Evolutionary conservation across 495 filamentous ascomycete genomes (phyloP), one percentile per base, ranked within the genome.

Genomic region (Neurospora sp.): DNA sequence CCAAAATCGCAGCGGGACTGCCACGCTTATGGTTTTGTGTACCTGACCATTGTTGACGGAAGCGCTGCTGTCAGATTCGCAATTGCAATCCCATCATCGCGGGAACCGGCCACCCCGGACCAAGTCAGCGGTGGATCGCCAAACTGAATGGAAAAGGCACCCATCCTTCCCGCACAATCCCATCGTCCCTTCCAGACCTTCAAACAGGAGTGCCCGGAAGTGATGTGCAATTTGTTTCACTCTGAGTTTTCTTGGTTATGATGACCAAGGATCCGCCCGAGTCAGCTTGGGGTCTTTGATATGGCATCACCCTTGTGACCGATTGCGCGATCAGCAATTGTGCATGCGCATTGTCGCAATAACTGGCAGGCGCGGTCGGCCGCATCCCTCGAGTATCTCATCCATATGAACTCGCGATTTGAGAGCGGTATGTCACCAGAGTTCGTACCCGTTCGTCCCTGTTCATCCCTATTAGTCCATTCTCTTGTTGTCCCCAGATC

Each of bases 261-360:
- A 44, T 38, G 70, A 59, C 70, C 69, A 44, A 59, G 42, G 41
- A 65, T 68, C 40, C 42, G 35, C 39, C 20, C n/a, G 37, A 22
- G 70, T 65, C 31, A 39, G 27, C 44, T 18, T 31, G 53, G 31
- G 39, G 71, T 38, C 69, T 71, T 42, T 18, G 39, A 68, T 61
- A 81, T 81, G 75, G 73, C 78, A 81, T 77, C 78, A 81, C 76
- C 76, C 71, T 61, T 73, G 71, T 71, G 73, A 74, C 70, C 77
- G 74, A 81, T 81, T 73, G 80, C 80, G 80, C 80, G 73, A 81
- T 81, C 73, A 74, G 71, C 59, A 70, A 31, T 37, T 65, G 53
- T 61, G 22, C 53, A 61, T 61, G 45, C 53, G 6, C 53, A 61
- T 61, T 61, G 22, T 35, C 53, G 53, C 27, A 61, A 61, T 61